Evolutionary conservation across 2,329 filamentous ascomycete species (phyloP).

Genomic region (Corinectria fuckeliana): DNA sequence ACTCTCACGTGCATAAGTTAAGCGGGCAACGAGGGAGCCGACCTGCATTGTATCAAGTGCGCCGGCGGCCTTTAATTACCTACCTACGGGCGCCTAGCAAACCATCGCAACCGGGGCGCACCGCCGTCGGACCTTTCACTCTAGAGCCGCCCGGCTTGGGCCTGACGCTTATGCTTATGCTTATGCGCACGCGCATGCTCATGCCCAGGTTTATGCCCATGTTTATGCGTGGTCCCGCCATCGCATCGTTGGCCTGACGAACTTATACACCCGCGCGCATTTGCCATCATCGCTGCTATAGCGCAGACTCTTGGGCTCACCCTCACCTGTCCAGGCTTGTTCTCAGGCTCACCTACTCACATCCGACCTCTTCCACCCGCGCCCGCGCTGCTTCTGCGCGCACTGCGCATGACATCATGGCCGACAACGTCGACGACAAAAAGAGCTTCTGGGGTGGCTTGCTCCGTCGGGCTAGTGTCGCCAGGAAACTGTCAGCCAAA

Average conservation of each 20-base stretch:
- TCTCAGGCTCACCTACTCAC: neutral
- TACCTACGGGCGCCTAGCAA: too few species aligned
- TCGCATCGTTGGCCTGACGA: conserved; percentile 12
- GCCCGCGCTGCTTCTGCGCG: conserved; percentile 18
- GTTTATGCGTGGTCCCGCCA: conserved; percentile 3
- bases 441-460: conserved; percentile 57
- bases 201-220: neutral
- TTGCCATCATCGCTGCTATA: neutral
- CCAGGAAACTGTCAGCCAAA: conserved; percentile 33
- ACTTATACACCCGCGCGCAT: conserved; percentile 4
- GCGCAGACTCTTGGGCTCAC: neutral
- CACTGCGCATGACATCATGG: conserved; percentile 39
- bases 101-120: neutral
- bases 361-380: conserved; percentile 6
- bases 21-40: neutral
- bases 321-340: neutral
- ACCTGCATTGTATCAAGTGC: conserved; percentile 10
- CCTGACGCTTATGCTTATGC: neutral
- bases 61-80: conserved; percentile 14
- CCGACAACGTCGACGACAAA: conserved; percentile 44
- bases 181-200: neutral
- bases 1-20: conserved; percentile 8
- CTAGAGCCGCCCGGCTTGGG: neutral
- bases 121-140: neutral
- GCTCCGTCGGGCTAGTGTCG: conserved; percentile 55